These are phyloP conservation scores for Aphanomyces invadans DNA, from an alignment of 352 stramenopile genomes.

Conservation along the genomic window DNA sequence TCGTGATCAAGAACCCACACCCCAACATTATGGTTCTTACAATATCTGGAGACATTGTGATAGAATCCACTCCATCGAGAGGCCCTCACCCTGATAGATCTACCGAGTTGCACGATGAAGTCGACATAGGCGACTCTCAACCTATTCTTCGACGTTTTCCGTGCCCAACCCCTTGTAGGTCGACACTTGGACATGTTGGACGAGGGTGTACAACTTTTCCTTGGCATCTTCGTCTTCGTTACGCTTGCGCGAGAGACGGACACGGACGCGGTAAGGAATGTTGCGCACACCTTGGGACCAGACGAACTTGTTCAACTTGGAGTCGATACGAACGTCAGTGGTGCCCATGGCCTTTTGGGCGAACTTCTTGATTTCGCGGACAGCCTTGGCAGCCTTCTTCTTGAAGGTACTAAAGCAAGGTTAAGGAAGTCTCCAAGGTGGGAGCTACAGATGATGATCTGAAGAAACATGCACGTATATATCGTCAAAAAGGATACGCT, in stretches of 20 bases:
- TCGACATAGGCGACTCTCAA: too few relatives aligned
- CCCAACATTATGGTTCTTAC: constrained; percentile 8
- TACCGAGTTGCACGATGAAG: constrained; percentile 5
- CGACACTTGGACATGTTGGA: constrained; percentile 95
- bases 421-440: constrained; percentile 85
- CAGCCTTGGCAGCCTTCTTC: constrained; percentile 94
- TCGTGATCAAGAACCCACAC: constrained; percentile 6
- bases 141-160: constrained; percentile 90
- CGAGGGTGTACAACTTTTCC: constrained; percentile 99
- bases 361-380: constrained; percentile 98
- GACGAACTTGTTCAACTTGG: constrained; percentile 97
- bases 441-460: constrained; percentile 53
- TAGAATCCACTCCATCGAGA: neutral
- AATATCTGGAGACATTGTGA: constrained; percentile 7
- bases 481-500: constrained; percentile 71
- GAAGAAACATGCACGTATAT: constrained; percentile 33
- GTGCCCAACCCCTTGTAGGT: constrained; percentile 96
- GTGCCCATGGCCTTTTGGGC: constrained; percentile 96
- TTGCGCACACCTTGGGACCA: constrained; percentile 98
- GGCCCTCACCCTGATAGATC: constrained; percentile 20
- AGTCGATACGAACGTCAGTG: constrained; percentile 93
- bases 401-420: constrained; percentile 90
- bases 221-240: constrained; percentile 99
- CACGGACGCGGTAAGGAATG: constrained; percentile 94
- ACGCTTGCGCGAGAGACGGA: constrained; percentile 96